Conservation (phyloP, 1,139 yeast species). For the Pichia sp. region DNA sequence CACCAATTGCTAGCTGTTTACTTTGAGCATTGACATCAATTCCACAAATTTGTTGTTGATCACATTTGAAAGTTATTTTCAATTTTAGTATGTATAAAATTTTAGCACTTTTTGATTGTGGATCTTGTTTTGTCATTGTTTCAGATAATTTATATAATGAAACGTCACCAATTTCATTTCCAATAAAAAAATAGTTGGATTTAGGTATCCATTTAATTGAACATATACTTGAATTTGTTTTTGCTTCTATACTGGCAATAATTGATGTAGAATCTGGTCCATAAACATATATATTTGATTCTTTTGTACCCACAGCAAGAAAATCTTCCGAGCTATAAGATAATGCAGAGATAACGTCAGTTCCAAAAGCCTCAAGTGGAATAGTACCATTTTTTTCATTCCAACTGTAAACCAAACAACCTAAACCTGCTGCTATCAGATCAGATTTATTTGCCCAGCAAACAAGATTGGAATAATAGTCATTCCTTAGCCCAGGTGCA, state of each 20-base stretch:
- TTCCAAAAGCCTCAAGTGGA: conserved; percentile 31
- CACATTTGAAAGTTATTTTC: conserved; percentile 39
- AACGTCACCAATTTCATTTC: conserved; percentile 67
- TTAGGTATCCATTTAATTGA: conserved; percentile 59
- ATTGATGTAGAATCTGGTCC: conserved; percentile 23
- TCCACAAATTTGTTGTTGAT: conserved; percentile 68
- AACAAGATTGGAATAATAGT: conserved; percentile 71
- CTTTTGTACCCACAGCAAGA: conserved; percentile 54
- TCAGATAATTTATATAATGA: conserved; percentile 30
- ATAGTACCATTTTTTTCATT: conserved; percentile 44
- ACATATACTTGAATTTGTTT: conserved; percentile 41
- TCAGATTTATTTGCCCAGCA: conserved; percentile 60
- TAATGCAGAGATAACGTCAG: conserved; percentile 50
- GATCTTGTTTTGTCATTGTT: conserved; percentile 7
- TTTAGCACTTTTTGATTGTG: not conserved
- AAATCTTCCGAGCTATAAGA: conserved; percentile 45
- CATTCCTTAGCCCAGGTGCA: conserved; percentile 73
- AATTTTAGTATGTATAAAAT: conserved; percentile 20
- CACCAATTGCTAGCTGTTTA: conserved; percentile 59
- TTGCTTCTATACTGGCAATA: conserved; percentile 19
- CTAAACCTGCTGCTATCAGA: conserved; percentile 65
- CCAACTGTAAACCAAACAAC: conserved; percentile 62
- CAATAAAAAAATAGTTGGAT: conserved; percentile 45
- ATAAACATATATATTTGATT: conserved; percentile 43
- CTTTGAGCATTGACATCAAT: conserved; percentile 46